Conservation (phyloP, 192 early-diverging fungal species). For the Coemansia sp. region DNA sequence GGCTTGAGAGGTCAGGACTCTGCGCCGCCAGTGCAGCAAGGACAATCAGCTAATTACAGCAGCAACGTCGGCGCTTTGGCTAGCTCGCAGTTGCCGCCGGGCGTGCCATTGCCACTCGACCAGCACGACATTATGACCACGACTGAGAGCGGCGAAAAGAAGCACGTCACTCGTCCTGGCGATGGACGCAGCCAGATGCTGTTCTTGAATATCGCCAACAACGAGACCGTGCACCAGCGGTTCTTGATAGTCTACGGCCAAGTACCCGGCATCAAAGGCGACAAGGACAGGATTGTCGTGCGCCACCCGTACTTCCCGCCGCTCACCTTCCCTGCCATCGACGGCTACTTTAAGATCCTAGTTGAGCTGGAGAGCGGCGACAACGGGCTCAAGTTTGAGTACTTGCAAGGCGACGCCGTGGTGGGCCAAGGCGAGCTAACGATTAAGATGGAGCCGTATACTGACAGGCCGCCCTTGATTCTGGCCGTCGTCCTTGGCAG, state of each 20-base stretch:
- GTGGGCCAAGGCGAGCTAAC: constrained; percentile 31
- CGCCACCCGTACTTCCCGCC: constrained; percentile 58
- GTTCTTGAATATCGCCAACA: constrained; percentile 43
- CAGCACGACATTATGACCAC: constrained; percentile 33
- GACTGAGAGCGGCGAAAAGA: constrained; percentile 16
- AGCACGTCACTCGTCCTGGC: constrained; percentile 5
- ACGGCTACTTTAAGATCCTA: constrained; percentile 63
- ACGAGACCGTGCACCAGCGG: constrained; percentile 56
- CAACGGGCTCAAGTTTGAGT: constrained; percentile 59
- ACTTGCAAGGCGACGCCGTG: constrained; percentile 29
- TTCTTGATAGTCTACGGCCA: constrained; percentile 53
- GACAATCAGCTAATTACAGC: neutral
- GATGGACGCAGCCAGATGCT: constrained; percentile 20
- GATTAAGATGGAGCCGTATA: constrained; percentile 54
- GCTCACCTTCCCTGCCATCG: constrained; percentile 55
- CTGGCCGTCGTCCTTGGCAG: constrained; percentile 61
- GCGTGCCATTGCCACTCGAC: constrained; percentile 43
- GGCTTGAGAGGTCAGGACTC: neutral
- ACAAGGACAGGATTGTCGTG: constrained; percentile 34
- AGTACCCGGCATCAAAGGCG: constrained; percentile 30
- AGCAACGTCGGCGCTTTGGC: constrained; percentile 1
- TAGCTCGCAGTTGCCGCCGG: constrained; percentile 19
- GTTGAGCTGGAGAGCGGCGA: constrained; percentile 61
- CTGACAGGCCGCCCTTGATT: constrained; percentile 62
- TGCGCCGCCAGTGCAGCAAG: neutral